Percentiles rank a stretch among this genome's conserved stretches.
Evolutionary conservation across 495 filamentous ascomycete genomes (phyloP).

Genomic region (Neurospora hispaniola): DNA sequence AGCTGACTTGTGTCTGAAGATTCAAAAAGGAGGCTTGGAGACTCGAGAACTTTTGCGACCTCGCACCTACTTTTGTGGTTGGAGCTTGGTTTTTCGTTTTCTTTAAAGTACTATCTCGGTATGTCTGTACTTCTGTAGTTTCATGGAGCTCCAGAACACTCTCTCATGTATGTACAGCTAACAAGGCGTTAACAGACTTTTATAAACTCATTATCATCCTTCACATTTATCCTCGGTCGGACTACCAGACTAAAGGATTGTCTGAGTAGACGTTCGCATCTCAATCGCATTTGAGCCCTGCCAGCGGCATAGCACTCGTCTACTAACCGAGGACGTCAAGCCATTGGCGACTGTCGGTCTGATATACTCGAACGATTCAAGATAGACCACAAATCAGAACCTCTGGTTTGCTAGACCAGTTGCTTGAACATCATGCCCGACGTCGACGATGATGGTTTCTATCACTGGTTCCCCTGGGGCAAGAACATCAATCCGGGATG

Average conservation of each 20-base stretch:
- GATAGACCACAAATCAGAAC: not conserved
- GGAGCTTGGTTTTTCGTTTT: not conserved
- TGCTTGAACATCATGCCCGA: conserved; percentile 12
- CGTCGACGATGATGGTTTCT: conserved; percentile 2
- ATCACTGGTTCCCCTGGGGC: conserved; percentile 30
- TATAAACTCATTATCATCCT: not conserved
- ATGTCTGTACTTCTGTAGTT: not conserved
- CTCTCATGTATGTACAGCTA: not conserved
- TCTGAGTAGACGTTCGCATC: not conserved
- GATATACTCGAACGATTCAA: not conserved
- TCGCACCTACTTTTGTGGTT: not conserved
- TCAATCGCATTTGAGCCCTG: not conserved
- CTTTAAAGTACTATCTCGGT: not conserved
- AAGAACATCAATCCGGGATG: conserved; percentile 29
- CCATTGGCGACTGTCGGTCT: not conserved
- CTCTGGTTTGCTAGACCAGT: not conserved
- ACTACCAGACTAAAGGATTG: not conserved
- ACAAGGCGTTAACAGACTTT: not conserved
- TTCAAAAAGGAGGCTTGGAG: not conserved
- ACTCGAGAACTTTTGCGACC: not conserved
- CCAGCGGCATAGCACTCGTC: not conserved
- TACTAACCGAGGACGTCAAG: not conserved
- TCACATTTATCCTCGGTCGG: not conserved
- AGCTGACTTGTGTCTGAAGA: not conserved
- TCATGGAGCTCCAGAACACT: not conserved